Evolutionary conservation across 2,329 filamentous ascomycete species (phyloP), one percentile per base, ranked within the genome.

Genomic region (Scedosporium aurantiacum): DNA sequence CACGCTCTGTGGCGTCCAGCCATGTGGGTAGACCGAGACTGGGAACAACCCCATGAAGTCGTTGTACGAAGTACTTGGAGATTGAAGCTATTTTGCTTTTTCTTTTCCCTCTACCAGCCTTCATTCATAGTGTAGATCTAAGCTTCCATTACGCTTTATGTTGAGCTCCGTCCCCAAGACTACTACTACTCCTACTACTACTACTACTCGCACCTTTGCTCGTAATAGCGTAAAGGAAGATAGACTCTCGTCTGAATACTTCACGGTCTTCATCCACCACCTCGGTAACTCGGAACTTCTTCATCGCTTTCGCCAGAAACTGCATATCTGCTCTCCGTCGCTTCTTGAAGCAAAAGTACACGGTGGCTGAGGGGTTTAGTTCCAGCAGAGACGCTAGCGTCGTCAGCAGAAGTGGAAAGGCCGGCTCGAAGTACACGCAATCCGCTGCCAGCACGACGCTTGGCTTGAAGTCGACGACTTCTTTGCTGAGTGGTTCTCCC

Each of bases 391-490:
- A 85, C 63, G 82, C 78, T 65, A 97, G 76, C 5, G 93, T 97
- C 65, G 85, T 77, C 69, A 94, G 82, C 56, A 99, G 81, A 40
- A 97, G 79, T 32, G 93, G 92, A 70, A 97, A 97, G 1, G 94
- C 90, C 2, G 93, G 91, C 74, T 97, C 94, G 72, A 96, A 96
- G 77, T 97, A 99, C 57, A 96, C 91, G 74, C 93, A 97, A 73
- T 97, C 94, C 47, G 92, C 93, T 3, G 94, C 94, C n/a, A 97
- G 81, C 61, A 99, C 86, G 61, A 96, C 79, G 68, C 92, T 85
- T 18, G 91, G 90, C 64, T 82, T 82, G 66, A 79, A 78, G 61
- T 79, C 74, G 60, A 79, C 66, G 52, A 87, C 76, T 52, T 76
- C 73, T 50, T 76, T 72, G 43, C 84, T 78, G 55, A 88, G 75